Evolutionary conservation across 805 yeast species (phyloP).

Genomic region (Saturnispora gosingensis): DNA sequence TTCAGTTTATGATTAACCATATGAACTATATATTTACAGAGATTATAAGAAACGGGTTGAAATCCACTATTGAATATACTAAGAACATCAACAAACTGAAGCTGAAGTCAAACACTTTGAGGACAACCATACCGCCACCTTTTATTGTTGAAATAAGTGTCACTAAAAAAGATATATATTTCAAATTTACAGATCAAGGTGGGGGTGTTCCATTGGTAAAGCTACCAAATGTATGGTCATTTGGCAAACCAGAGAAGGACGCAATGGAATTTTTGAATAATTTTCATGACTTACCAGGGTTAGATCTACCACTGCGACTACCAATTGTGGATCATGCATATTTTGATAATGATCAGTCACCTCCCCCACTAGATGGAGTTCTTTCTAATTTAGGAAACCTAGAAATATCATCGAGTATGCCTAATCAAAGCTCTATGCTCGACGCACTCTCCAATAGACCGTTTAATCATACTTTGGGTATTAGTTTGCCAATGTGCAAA

Average conservation of each 20-base stretch:
- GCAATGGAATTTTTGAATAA: constrained; percentile 53
- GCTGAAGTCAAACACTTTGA: constrained; percentile 11
- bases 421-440: constrained; percentile 40
- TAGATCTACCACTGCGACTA: constrained; percentile 30
- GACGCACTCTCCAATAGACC: constrained; percentile 62
- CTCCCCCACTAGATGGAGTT: constrained; percentile 17
- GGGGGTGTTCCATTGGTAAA: constrained; percentile 69
- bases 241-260: constrained; percentile 58
- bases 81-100: constrained; percentile 19
- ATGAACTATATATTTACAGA: constrained; percentile 82
- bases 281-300: constrained; percentile 63
- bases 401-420: constrained; percentile 21
- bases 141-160: constrained; percentile 68
- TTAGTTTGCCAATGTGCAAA: constrained; percentile 87
- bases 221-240: constrained; percentile 71
- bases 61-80: constrained; percentile 58
- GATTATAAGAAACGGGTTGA: constrained; percentile 73
- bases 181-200: constrained; percentile 81
- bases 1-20: constrained; percentile 82
- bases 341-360: constrained; percentile 1
- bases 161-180: constrained; percentile 55
- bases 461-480: constrained; percentile 65
- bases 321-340: constrained; percentile 18
- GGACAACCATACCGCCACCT: constrained; percentile 44
- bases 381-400: constrained; percentile 25